Evolutionary conservation across 2,329 filamentous ascomycete genomes (phyloP).

Genomic region (Penicillium sp.): DNA sequence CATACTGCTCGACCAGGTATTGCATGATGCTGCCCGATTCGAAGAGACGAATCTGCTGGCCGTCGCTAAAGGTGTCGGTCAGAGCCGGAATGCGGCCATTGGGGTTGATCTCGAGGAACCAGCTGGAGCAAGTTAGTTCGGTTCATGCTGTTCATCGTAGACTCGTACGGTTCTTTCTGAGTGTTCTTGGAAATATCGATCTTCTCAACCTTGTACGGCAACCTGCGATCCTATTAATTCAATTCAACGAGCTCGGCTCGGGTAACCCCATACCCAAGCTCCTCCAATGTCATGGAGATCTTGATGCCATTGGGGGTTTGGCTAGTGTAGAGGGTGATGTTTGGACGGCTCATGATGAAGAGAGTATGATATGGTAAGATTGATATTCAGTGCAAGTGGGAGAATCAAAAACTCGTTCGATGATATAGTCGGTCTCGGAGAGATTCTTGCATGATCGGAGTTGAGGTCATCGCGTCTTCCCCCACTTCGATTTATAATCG

Average conservation of each 20-base stretch:
- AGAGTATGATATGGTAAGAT: not conserved
- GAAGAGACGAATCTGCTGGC: slow-evolving; percentile 67
- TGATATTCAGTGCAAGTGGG: too few species aligned
- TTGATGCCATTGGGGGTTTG: slow-evolving; percentile 89
- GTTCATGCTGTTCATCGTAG: not conserved
- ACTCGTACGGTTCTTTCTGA: slow-evolving; percentile 61
- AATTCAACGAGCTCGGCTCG: not conserved
- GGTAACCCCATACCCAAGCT: slow-evolving; percentile 54
- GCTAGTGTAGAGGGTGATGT: slow-evolving; percentile 75
- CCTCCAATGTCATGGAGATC: slow-evolving; percentile 77
- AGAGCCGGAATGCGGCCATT: slow-evolving; percentile 72
- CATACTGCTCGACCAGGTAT: slow-evolving; percentile 77
- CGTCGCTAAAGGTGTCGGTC: slow-evolving; percentile 71
- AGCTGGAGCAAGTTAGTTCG: slow-evolving; percentile 39
- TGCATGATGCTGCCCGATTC: slow-evolving; percentile 79
- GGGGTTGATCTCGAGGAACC: slow-evolving; percentile 64
- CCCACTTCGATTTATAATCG: slow-evolving; percentile 18
- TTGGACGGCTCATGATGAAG: slow-evolving; percentile 37
- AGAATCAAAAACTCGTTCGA: too few species aligned
- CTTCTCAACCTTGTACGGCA: slow-evolving; percentile 69
- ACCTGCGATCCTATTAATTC: slow-evolving; percentile 27
- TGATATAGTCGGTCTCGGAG: not conserved
- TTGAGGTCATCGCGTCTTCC: slow-evolving; percentile 3
- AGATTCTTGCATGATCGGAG: not conserved
- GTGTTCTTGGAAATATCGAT: slow-evolving; percentile 67